Conservation (phyloP, 2,329 filamentous ascomycete genomes). For the Epichloe sp. region DNA sequence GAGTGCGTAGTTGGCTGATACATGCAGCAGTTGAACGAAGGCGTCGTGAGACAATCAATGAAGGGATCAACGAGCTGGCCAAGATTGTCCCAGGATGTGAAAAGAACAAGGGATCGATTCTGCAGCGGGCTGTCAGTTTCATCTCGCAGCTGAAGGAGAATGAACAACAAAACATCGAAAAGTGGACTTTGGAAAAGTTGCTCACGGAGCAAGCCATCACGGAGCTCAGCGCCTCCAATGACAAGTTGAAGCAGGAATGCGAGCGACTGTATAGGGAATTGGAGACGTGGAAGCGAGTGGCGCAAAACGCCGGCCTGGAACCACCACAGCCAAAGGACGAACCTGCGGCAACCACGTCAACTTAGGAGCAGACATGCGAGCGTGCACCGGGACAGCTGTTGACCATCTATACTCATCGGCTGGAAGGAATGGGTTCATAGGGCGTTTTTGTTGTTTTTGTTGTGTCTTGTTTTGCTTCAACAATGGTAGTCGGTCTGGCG, state of each 20-base stretch:
- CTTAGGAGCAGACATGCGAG: slow-evolving; percentile 11
- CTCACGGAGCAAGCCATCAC: slow-evolving; percentile 79
- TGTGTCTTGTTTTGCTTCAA: neutral
- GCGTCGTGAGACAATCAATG: slow-evolving; percentile 94
- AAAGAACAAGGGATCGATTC: slow-evolving; percentile 96
- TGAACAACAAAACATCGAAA: slow-evolving; percentile 84
- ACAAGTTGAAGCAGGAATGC: slow-evolving; percentile 72
- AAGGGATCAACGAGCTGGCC: slow-evolving; percentile 94
- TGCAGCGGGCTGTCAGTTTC: slow-evolving; percentile 86
- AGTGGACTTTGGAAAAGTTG: slow-evolving; percentile 85
- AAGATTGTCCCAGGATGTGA: slow-evolving; percentile 97
- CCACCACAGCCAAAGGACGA: slow-evolving; percentile 27
- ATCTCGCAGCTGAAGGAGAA: slow-evolving; percentile 92
- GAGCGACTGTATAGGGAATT: slow-evolving; percentile 66
- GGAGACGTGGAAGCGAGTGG: slow-evolving; percentile 64
- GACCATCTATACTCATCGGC: neutral
- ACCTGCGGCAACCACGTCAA: slow-evolving; percentile 14
- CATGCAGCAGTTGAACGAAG: slow-evolving; percentile 68
- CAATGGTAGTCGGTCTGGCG: neutral
- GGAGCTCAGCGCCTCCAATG: slow-evolving; percentile 76
- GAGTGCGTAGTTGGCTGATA: slow-evolving; percentile 11
- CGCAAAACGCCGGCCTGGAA: slow-evolving; percentile 44
- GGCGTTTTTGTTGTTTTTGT: neutral
- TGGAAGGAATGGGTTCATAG: neutral
- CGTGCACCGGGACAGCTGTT: neutral